Evolutionary conservation across 345 rosid species (phyloP), one percentile per base, ranked within the genome.

Genomic region (Gossypium sturtianum): DNA sequence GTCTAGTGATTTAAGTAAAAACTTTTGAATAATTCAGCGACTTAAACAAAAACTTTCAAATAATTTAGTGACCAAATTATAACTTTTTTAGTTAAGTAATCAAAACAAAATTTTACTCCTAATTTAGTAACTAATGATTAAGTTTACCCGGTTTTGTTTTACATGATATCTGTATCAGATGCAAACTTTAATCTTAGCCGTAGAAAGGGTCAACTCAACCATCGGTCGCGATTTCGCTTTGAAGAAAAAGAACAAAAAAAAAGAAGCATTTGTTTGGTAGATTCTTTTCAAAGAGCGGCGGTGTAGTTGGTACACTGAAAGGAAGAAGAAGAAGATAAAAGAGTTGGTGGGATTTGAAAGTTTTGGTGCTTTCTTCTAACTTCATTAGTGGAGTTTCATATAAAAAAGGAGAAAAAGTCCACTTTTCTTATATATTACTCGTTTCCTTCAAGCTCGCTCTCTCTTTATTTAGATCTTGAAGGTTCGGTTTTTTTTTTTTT

Each of bases 301-400:
- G 79, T 44, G 58, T 27, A 59, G 12, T 77, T 7, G 47, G 54
- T 71, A 34, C 66, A 16, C 74, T 27, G 12, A 17, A 54, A 52
- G 7, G 16, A 69, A 2, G 0, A 22, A 43, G 57, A 22, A 43
- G 57, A 23, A 41, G 12, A 45, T 45, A 45, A 45, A 8, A 45
- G 48, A 8, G 3, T 8, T 45, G 12, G 12, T 45, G 48, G 69
- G 6, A 4, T 22, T n/a, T 16, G 47, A n/a, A 64, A 64, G 0
- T 34, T n/a, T 19, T 11, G 27, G 38, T 52, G 75, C 69, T 74
- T 74, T 17, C 66, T 44, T 44, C 71, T 5, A 68, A 61, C 66
- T 58, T 67, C 71, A 62, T 74, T 74, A 67, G 62, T 72, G 72
- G 82, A 79, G 68, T 70, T 44, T 20, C 72, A 67, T 64, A 41